phyloP scores from a whole-genome alignment of 2,329 filamentous ascomycete genomes.

The Penicillium fuscoglaucum region DNA sequence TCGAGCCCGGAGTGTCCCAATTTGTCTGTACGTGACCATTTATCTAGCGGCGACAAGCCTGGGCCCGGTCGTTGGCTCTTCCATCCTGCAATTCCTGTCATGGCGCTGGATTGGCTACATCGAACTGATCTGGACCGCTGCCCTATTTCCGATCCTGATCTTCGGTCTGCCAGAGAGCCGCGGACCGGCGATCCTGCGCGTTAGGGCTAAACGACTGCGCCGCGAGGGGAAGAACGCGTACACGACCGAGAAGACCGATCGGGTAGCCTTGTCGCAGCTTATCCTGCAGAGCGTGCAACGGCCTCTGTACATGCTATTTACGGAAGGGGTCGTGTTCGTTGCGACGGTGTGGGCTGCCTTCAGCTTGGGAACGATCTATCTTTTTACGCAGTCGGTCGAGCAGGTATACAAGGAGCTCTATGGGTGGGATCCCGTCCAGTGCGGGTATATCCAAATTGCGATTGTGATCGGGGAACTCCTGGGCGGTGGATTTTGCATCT shows the following conservation, averaged over 20 bases:
- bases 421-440: conserved; percentile 33
- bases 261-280: neutral
- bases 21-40: conserved; percentile 44
- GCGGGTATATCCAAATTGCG: conserved; percentile 40
- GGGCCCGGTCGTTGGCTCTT: conserved; percentile 46
- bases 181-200: conserved; percentile 42
- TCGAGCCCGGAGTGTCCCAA: conserved; percentile 41
- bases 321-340: conserved; percentile 43
- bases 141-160: conserved; percentile 43
- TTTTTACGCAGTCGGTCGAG: conserved; percentile 41
- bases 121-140: conserved; percentile 46
- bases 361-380: conserved; percentile 44
- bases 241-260: conserved; percentile 15
- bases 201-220: conserved; percentile 39
- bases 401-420: conserved; percentile 42
- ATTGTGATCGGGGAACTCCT: conserved; percentile 43
- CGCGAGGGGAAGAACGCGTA: conserved; percentile 29
- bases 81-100: conserved; percentile 32
- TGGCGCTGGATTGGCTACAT: conserved; percentile 49
- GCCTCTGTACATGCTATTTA: conserved; percentile 38
- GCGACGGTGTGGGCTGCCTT: conserved; percentile 47
- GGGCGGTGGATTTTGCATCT: conserved; percentile 39
- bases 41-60: conserved; percentile 44
- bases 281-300: conserved; percentile 39
- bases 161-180: conserved; percentile 43